Conservation (phyloP, 176 grass and related monocot genomes). For the Guadua angustifolia region DNA sequence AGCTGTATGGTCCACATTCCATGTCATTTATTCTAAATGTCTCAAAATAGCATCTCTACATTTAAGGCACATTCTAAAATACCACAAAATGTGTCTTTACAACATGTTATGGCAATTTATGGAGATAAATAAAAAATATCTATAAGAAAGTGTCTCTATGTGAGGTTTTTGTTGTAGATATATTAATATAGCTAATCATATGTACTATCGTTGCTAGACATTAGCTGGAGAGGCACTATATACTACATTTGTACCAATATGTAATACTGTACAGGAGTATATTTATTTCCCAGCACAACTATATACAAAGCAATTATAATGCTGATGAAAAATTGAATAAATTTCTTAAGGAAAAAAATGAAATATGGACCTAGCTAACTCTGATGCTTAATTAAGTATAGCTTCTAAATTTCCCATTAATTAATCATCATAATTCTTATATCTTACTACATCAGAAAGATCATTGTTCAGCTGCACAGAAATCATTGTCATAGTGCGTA, state of each 20-base stretch:
- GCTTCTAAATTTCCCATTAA: not conserved
- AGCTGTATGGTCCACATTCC: too few relatives aligned
- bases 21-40: too few relatives aligned
- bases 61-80: too few relatives aligned
- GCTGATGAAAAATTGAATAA: not conserved
- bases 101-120: too few relatives aligned
- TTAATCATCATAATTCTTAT: not conserved
- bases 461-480: not conserved
- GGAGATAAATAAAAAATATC: too few relatives aligned
- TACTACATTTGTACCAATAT: not conserved
- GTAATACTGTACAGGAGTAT: not conserved
- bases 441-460: not conserved
- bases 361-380: not conserved
- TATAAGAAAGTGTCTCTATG: too few relatives aligned
- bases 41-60: too few relatives aligned
- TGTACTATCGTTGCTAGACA: conserved; percentile 9
- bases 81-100: too few relatives aligned
- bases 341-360: not conserved
- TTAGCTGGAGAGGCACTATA: conserved; percentile 16
- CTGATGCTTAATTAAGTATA: not conserved
- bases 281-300: not conserved
- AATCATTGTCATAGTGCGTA: not conserved
- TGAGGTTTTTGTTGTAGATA: too few relatives aligned
- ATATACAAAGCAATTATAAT: not conserved
- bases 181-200: conserved; percentile 23